Evolutionary conservation across 306 rosid genomes (phyloP).

Genomic region (Vicia sativa): DNA sequence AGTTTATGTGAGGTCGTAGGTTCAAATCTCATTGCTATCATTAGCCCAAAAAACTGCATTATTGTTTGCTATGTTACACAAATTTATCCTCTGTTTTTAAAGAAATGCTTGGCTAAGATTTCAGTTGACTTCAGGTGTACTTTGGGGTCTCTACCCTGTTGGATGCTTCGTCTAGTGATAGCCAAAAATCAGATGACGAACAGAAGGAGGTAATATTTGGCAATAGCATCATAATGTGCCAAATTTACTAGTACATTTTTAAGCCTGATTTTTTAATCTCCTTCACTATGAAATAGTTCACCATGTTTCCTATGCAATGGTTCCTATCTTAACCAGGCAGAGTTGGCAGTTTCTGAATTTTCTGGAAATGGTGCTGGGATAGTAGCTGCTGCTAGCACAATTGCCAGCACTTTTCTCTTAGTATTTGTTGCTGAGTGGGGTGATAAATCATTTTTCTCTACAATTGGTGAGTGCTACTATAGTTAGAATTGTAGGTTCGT

Average conservation of each 20-base stretch:
- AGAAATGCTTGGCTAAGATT: conserved; percentile 7
- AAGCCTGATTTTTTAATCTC: neutral
- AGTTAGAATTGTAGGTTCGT: conserved; percentile 19
- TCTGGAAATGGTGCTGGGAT: conserved; percentile 90
- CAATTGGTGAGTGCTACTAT: conserved; percentile 71
- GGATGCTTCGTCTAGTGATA: conserved; percentile 81
- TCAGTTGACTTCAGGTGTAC: conserved; percentile 66
- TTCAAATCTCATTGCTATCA: conserved; percentile 1
- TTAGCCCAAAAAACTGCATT: conserved; percentile 13
- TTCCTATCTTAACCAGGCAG: conserved; percentile 78
- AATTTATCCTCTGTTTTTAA: conserved; percentile 32
- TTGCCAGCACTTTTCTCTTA: conserved; percentile 69
- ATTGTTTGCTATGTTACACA: conserved; percentile 9
- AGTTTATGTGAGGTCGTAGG: neutral
- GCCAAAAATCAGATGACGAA: conserved; percentile 84
- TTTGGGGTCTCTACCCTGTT: conserved; percentile 92
- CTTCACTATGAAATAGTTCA: conserved; percentile 27
- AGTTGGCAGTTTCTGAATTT: conserved; percentile 86
- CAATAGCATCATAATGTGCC: conserved; percentile 25
- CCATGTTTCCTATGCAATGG: conserved; percentile 27
- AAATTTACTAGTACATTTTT: conserved; percentile 13
- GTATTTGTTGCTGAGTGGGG: conserved; percentile 99
- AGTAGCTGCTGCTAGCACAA: conserved; percentile 79
- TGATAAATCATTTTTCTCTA: conserved; percentile 94
- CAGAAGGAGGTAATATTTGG: conserved; percentile 81